Conservation (phyloP, 176 grass and related monocot genomes). For the Carex parvula region DNA sequence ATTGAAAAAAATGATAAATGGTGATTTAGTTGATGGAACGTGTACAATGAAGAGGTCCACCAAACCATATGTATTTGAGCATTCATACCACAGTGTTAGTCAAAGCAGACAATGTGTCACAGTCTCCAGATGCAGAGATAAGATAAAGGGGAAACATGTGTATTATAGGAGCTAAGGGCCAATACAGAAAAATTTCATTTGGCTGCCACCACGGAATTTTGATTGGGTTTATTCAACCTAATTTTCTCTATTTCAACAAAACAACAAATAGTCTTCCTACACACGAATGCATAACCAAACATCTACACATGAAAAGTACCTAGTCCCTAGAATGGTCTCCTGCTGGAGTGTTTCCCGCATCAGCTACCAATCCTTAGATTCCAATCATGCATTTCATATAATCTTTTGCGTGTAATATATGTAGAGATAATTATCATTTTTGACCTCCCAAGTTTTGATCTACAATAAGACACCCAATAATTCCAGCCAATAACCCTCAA, state of each 20-base stretch:
- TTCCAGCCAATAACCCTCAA: background rate
- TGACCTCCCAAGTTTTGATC: background rate
- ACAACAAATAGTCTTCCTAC: constrained; percentile 2
- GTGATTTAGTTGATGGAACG: background rate
- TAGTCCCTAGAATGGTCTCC: background rate
- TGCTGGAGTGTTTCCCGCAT: background rate
- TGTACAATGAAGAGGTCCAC: constrained; percentile 10
- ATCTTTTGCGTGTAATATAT: background rate
- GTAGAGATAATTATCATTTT: background rate
- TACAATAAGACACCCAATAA: background rate
- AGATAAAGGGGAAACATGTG: constrained; percentile 1
- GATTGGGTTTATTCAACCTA: constrained; percentile 12
- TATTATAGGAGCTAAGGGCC: background rate
- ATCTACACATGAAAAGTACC: background rate
- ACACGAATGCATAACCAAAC: constrained; percentile 16
- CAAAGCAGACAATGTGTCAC: constrained; percentile 30
- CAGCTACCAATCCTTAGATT: constrained; percentile 5
- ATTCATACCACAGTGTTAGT: constrained; percentile 12
- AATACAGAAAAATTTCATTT: constrained; percentile 9
- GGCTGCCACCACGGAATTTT: constrained; percentile 8
- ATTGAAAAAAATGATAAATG: constrained; percentile 15
- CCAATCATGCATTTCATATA: constrained; percentile 4
- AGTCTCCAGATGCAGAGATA: constrained; percentile 11
- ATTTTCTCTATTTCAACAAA: constrained; percentile 6
- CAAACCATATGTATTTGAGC: constrained; percentile 21